phyloP scores from a whole-genome alignment of 2,329 filamentous ascomycete species.

The Apiospora marii region DNA sequence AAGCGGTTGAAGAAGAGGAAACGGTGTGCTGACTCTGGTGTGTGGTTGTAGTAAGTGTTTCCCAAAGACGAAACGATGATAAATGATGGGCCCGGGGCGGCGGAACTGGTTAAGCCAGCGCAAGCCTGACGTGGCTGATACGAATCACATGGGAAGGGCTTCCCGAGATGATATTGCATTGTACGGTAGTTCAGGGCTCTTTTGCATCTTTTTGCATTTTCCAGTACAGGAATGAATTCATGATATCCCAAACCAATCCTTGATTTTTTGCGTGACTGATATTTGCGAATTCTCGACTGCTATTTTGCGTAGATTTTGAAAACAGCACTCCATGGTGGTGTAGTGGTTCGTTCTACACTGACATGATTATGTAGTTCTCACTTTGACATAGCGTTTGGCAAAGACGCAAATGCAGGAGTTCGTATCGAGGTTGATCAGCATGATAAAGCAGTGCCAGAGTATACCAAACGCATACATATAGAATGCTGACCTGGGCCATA shows the following conservation, averaged over 20 bases:
- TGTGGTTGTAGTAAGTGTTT: conserved; percentile 9
- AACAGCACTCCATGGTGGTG: too few relatives aligned
- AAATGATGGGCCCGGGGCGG: background rate
- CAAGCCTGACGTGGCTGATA: conserved; percentile 5
- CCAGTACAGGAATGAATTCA: conserved; percentile 14
- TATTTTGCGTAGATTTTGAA: too few relatives aligned
- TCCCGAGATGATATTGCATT: conserved; percentile 3
- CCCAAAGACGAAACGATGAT: background rate
- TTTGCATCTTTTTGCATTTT: conserved; percentile 6
- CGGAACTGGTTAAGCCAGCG: background rate
- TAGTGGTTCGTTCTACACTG: too few relatives aligned
- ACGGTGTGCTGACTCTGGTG: background rate
- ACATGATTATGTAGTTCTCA: too few relatives aligned
- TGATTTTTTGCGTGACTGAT: background rate
- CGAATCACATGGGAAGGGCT: background rate
- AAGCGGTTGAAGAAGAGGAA: background rate
- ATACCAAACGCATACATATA: background rate
- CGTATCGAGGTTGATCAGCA: background rate
- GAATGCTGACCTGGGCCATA: background rate
- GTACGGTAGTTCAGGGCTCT: conserved; percentile 18
- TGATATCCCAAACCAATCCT: background rate
- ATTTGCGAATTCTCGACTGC: too few relatives aligned
- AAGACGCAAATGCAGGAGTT: background rate
- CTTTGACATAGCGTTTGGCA: background rate
- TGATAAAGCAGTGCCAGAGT: background rate